These are phyloP conservation scores for Claviceps sorghi DNA, from an alignment of 2,329 filamentous ascomycete species.

Conservation along the genomic window DNA sequence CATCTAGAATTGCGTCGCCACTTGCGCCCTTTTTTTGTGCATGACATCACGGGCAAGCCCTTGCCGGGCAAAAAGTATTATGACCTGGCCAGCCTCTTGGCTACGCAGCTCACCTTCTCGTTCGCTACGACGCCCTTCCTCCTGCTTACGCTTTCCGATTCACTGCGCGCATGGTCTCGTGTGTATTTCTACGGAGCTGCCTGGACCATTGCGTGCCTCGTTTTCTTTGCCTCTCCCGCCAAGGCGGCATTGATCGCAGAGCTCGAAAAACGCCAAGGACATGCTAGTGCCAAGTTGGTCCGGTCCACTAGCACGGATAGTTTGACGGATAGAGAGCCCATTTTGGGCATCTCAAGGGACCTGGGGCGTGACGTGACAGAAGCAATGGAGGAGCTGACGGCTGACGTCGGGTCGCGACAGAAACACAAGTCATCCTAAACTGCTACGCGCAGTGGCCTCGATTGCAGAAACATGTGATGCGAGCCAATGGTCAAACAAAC, in stretches of 20 bases:
- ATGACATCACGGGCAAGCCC: constrained; percentile 55
- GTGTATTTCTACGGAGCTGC: constrained; percentile 81
- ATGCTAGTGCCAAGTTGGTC: constrained; percentile 29
- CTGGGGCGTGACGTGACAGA: constrained; percentile 62
- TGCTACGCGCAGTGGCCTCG: background rate
- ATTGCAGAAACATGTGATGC: no score
- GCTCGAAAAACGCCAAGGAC: constrained; percentile 42
- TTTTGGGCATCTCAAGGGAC: constrained; percentile 68
- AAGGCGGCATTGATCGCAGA: constrained; percentile 44
- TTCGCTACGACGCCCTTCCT: constrained; percentile 79
- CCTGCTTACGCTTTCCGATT: constrained; percentile 57
- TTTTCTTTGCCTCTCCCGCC: constrained; percentile 67
- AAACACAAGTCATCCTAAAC: constrained; percentile 15
- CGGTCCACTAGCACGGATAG: constrained; percentile 44
- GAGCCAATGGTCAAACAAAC: background rate
- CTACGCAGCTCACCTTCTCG: constrained; percentile 69
- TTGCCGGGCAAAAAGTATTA: constrained; percentile 70
- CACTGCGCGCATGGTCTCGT: constrained; percentile 61
- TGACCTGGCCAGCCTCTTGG: constrained; percentile 59
- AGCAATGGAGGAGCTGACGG: constrained; percentile 58
- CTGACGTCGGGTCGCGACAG: constrained; percentile 47
- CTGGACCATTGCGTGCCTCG: constrained; percentile 48
- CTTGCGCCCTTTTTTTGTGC: constrained; percentile 83
- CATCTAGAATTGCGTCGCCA: constrained; percentile 68
- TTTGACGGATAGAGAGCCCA: constrained; percentile 40